A percentile compares a stretch with the other conserved stretches of the same genome.
Evolutionary conservation across 768 basidiomycete genomes (phyloP).

Genomic region (Collybia nuda): DNA sequence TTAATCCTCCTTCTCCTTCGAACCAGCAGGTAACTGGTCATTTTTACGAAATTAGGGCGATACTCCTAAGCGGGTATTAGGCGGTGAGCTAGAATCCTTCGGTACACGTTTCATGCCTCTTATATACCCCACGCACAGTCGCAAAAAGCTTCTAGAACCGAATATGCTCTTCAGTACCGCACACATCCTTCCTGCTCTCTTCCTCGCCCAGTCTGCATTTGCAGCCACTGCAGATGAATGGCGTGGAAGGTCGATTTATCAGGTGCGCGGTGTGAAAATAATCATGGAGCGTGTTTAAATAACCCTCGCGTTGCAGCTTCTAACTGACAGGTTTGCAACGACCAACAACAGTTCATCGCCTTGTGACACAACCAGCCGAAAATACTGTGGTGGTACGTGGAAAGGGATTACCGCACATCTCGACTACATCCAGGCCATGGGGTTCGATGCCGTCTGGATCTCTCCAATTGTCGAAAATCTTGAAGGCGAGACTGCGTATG

Average conservation of each 20-base stretch:
- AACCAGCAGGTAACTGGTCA: background rate
- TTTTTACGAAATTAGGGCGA: no score
- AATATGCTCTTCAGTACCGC: background rate
- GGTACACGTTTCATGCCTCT: no score
- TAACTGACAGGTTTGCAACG: slow-evolving; percentile 70
- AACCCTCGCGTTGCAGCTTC: slow-evolving; percentile 32
- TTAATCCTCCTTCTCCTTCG: background rate
- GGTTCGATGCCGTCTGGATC: slow-evolving; percentile 79
- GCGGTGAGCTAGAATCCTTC: no score
- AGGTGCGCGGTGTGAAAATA: background rate
- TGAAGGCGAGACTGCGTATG: slow-evolving; percentile 56
- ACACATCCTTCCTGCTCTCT: background rate
- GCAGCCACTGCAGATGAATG: slow-evolving; percentile 10
- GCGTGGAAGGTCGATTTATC: slow-evolving; percentile 9
- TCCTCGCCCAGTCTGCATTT: background rate
- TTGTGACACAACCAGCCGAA: slow-evolving; percentile 54
- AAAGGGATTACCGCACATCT: slow-evolving; percentile 59
- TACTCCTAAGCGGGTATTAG: no score
- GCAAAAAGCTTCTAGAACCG: no score
- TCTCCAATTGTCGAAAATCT: slow-evolving; percentile 70
- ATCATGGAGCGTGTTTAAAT: background rate
- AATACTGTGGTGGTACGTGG: slow-evolving; percentile 77
- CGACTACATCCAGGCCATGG: slow-evolving; percentile 73
- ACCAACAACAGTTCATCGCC: slow-evolving; percentile 40
- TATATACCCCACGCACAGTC: no score